Conservation (phyloP, 495 filamentous ascomycete species). For the Aspergillus heteromorphus region DNA sequence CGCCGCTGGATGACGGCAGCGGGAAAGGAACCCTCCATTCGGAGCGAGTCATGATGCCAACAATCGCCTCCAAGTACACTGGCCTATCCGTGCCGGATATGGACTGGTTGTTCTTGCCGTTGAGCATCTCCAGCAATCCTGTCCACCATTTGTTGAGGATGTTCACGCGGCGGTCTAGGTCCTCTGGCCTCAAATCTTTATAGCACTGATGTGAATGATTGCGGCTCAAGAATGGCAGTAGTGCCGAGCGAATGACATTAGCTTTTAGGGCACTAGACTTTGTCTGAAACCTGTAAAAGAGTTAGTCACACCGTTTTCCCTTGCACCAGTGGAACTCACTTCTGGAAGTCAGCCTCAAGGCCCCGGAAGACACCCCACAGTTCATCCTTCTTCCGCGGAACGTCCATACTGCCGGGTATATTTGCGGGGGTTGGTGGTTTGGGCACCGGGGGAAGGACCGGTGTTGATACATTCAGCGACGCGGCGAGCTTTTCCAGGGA, state of each 20-base stretch:
- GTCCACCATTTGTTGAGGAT: constrained; percentile 97
- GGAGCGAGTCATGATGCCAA: constrained; percentile 82
- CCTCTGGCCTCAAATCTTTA: constrained; percentile 65
- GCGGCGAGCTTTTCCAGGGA: constrained; percentile 55
- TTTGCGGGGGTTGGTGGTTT: constrained; percentile 30
- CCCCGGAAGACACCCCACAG: constrained; percentile 81
- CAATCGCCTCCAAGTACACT: constrained; percentile 72
- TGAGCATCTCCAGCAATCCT: constrained; percentile 79
- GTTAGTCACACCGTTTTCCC: background rate
- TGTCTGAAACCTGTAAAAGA: constrained; percentile 56
- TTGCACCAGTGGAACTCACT: constrained; percentile 50
- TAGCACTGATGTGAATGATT: constrained; percentile 68
- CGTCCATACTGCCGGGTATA: constrained; percentile 38
- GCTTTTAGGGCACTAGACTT: constrained; percentile 74
- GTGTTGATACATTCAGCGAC: constrained; percentile 40
- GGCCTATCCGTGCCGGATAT: constrained; percentile 77
- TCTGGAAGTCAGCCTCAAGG: constrained; percentile 78
- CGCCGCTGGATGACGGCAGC: constrained; percentile 27
- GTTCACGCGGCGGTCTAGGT: constrained; percentile 75
- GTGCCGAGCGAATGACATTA: constrained; percentile 67
- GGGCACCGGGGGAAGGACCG: constrained; percentile 48
- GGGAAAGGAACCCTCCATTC: constrained; percentile 80
- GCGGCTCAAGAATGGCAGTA: constrained; percentile 79
- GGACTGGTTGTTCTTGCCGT: constrained; percentile 64
- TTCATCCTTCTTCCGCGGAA: constrained; percentile 65